These are phyloP conservation scores for Fusarium sp. DNA, from an alignment of 2,329 filamentous ascomycete species.

Conservation along the genomic window DNA sequence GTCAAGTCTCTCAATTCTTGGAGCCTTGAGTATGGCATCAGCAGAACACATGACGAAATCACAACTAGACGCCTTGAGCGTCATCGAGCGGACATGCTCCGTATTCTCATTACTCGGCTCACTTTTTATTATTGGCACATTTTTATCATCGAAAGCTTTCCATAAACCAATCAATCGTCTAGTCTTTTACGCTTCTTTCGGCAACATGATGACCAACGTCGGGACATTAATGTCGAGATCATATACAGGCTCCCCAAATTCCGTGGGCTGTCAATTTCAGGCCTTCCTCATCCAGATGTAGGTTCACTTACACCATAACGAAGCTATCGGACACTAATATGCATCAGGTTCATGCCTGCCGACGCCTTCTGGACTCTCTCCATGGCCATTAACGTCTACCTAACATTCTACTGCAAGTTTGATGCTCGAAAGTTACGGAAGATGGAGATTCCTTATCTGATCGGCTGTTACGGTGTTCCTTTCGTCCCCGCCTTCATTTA, in stretches of 20 bases:
- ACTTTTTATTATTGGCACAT: constrained; percentile 78
- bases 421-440: constrained; percentile 72
- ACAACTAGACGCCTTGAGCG: constrained; percentile 68
- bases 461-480: constrained; percentile 79
- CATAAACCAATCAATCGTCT: constrained; percentile 90
- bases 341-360: constrained; percentile 79
- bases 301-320: constrained; percentile 47
- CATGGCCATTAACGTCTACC: constrained; percentile 87
- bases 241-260: constrained; percentile 64
- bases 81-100: constrained; percentile 77
- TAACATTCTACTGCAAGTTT: constrained; percentile 83
- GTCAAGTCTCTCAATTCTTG: background rate
- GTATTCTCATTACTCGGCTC: constrained; percentile 79
- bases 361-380: constrained; percentile 83
- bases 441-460: constrained; percentile 78
- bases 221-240: constrained; percentile 79
- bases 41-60: constrained; percentile 29
- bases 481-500: constrained; percentile 76
- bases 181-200: constrained; percentile 86
- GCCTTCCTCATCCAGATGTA: constrained; percentile 87
- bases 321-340: constrained; percentile 31
- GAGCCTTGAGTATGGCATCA: constrained; percentile 34
- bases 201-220: constrained; percentile 83
- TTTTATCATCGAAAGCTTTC: constrained; percentile 75
- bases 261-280: constrained; percentile 77